These are phyloP conservation scores for Colletotrichum aenigma DNA, from an alignment of 2,329 filamentous ascomycete species.

Conservation along the genomic window DNA sequence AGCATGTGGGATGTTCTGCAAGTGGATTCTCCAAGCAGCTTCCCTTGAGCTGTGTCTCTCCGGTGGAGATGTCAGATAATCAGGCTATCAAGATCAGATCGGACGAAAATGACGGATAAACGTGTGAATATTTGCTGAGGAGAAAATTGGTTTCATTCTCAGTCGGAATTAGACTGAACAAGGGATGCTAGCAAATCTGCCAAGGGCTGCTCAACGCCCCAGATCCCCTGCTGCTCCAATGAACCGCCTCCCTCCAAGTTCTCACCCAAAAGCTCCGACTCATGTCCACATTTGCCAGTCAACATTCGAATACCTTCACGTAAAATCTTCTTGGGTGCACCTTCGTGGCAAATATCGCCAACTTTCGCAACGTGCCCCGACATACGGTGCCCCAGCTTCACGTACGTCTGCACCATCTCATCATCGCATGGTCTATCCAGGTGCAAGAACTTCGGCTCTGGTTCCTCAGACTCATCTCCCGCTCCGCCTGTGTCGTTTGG, in stretches of 20 bases:
- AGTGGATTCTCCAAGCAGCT: neutral
- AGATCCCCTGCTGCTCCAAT: neutral
- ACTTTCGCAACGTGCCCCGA: constrained; percentile 55
- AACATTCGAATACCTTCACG: constrained; percentile 16
- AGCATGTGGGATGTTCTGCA: neutral
- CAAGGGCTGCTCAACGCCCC: neutral
- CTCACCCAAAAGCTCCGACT: neutral
- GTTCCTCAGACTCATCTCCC: neutral
- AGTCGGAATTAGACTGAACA: neutral
- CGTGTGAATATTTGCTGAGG: neutral
- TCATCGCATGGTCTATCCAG: constrained; percentile 62
- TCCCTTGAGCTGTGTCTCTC: neutral
- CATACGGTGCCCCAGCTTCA: constrained; percentile 52
- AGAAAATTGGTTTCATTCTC: neutral
- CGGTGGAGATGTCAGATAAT: neutral
- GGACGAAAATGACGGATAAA: neutral
- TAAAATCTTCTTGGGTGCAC: constrained; percentile 23
- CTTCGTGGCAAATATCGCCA: constrained; percentile 46
- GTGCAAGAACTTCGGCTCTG: constrained; percentile 47
- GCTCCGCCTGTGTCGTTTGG: neutral
- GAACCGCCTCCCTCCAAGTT: neutral
- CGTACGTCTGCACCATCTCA: constrained; percentile 61
- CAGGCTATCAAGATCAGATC: neutral
- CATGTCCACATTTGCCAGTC: neutral
- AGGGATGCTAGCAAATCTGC: neutral